phyloP scores from a whole-genome alignment of 192 early-diverging fungal genomes.

The Fimicolochytrium jonesii region DNA sequence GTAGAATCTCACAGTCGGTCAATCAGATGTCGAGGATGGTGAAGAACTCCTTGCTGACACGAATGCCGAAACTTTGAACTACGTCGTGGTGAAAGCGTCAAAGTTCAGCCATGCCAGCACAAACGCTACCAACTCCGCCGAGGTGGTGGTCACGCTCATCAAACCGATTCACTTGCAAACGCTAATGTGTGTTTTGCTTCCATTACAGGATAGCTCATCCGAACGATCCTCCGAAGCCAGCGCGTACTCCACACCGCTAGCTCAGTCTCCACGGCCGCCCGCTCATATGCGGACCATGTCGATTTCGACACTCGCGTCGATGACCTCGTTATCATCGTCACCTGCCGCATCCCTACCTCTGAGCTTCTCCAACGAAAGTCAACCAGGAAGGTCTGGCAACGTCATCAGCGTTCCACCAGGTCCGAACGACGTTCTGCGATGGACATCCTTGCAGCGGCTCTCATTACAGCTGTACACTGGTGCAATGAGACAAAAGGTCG shows the following conservation, averaged over 20 bases:
- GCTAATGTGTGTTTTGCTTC: too few relatives aligned
- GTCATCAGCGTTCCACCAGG: constrained; percentile 22
- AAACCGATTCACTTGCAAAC: not conserved
- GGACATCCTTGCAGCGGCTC: constrained; percentile 29
- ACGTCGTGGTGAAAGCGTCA: too few relatives aligned
- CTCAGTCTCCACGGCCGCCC: constrained; percentile 6
- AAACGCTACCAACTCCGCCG: too few relatives aligned
- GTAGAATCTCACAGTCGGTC: too few relatives aligned
- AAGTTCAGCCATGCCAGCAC: too few relatives aligned
- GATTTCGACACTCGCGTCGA: constrained; percentile 15
- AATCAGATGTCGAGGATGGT: too few relatives aligned
- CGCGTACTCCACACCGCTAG: not conserved
- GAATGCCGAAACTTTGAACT: too few relatives aligned
- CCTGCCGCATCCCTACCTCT: constrained; percentile 7
- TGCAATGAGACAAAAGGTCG: constrained; percentile 27
- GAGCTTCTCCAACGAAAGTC: too few relatives aligned
- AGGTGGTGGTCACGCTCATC: too few relatives aligned
- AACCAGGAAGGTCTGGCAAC: not conserved
- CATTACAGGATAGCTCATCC: constrained; percentile 12
- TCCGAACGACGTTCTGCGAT: constrained; percentile 35
- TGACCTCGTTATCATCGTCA: constrained; percentile 6
- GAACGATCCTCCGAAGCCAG: constrained; percentile 7
- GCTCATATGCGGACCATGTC: constrained; percentile 16
- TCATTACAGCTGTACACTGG: constrained; percentile 21
- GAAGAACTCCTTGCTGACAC: too few relatives aligned